These are phyloP conservation scores for Quercus phellos DNA, from an alignment of 331 rosid genomes.

Conservation along the genomic window DNA sequence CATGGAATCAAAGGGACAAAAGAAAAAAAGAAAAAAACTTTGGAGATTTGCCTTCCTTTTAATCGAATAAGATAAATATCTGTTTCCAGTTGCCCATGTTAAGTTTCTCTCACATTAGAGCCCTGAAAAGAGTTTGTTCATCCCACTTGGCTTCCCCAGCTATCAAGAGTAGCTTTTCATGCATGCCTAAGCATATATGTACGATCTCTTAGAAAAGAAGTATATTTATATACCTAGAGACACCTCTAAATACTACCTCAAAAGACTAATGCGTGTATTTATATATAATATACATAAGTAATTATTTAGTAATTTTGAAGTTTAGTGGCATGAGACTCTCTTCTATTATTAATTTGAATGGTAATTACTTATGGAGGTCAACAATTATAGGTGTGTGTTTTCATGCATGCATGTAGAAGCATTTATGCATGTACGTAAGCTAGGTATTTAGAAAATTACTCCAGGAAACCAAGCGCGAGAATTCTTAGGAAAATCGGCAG, in stretches of 20 bases:
- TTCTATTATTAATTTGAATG: too few relatives aligned
- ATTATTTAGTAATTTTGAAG: too few relatives aligned
- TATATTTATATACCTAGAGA: too few relatives aligned
- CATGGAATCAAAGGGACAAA: neutral
- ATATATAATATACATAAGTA: neutral
- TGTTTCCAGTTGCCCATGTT: too few relatives aligned
- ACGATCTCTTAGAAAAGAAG: neutral
- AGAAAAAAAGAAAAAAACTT: neutral
- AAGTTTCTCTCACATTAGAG: too few relatives aligned
- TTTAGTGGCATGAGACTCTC: too few relatives aligned
- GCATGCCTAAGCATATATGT: constrained; percentile 19
- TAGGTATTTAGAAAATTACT: constrained; percentile 47
- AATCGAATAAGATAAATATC: too few relatives aligned
- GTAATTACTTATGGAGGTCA: neutral
- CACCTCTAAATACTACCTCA: too few relatives aligned
- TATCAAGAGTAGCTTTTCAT: neutral
- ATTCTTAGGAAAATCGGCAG: constrained; percentile 63
- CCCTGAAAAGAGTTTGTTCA: too few relatives aligned
- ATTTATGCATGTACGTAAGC: neutral
- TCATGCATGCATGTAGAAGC: neutral
- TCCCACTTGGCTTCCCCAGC: too few relatives aligned
- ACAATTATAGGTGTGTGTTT: neutral
- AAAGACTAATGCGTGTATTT: too few relatives aligned
- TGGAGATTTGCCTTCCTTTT: too few relatives aligned
- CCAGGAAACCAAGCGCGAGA: constrained; percentile 72